Conservation (phyloP, 2,329 filamentous ascomycete genomes). For the Aspergillus ochraceus region DNA sequence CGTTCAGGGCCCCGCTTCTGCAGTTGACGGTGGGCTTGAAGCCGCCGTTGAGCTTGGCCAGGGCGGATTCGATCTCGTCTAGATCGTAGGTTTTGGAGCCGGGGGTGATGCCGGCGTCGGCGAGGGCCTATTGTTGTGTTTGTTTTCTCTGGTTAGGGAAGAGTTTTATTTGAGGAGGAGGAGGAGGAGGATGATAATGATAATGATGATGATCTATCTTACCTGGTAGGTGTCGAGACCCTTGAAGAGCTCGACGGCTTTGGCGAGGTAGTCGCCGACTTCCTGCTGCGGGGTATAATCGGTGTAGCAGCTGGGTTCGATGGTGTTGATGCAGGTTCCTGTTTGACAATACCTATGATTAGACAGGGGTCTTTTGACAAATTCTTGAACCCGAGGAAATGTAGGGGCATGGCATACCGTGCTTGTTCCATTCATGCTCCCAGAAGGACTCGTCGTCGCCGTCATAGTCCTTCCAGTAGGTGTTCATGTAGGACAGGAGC, state of each 20-base stretch:
- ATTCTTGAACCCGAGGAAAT: too few species aligned
- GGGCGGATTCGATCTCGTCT: constrained; percentile 52
- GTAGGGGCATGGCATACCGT: constrained; percentile 42
- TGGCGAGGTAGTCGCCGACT: constrained; percentile 59
- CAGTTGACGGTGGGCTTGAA: constrained; percentile 55
- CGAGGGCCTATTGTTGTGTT: constrained; percentile 46
- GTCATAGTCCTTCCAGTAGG: constrained; percentile 60
- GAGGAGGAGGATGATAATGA: neutral
- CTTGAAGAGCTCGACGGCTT: constrained; percentile 57
- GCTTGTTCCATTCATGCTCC: constrained; percentile 71
- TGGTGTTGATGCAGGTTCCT: constrained; percentile 68
- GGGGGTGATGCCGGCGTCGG: constrained; percentile 57
- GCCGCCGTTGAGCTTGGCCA: constrained; percentile 49
- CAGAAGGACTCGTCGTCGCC: constrained; percentile 61
- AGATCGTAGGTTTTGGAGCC: constrained; percentile 53
- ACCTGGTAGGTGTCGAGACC: constrained; percentile 55
- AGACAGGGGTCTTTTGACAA: neutral
- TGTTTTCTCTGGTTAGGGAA: too few species aligned
- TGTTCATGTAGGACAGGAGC: constrained; percentile 58
- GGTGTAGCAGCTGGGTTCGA: constrained; percentile 64
- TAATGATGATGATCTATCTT: neutral
- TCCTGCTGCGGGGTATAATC: constrained; percentile 56
- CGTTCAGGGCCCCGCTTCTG: constrained; percentile 48
- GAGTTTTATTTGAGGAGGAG: too few species aligned
- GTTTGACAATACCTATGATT: neutral